A percentile compares a stretch with the other conserved stretches of the same genome.
Conservation (phyloP, 2,329 filamentous ascomycete genomes). For the Seiridium unicorne region DNA sequence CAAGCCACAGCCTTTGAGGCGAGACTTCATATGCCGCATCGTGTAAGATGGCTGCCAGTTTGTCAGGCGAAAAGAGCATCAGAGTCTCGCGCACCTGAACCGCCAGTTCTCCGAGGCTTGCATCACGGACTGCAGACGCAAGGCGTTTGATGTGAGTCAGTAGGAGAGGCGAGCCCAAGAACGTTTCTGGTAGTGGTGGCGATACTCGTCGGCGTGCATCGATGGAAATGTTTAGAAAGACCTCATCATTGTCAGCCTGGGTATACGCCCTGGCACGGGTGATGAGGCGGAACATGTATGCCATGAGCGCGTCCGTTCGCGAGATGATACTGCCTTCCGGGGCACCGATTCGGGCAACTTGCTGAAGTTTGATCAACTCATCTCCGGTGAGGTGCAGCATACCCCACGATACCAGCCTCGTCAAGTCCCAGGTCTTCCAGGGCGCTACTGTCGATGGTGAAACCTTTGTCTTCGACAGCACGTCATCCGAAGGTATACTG, state of each 20-base stretch:
- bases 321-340: constrained; percentile 27
- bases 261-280: constrained; percentile 34
- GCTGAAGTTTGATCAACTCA: constrained; percentile 33
- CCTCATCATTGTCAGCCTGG: constrained; percentile 21
- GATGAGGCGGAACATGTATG: constrained; percentile 44
- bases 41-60: constrained; percentile 38
- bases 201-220: constrained; percentile 36
- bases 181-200: constrained; percentile 36
- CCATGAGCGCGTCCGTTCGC: constrained; percentile 42
- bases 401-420: constrained; percentile 27
- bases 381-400: constrained; percentile 35
- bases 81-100: constrained; percentile 33
- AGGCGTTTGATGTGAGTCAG: constrained; percentile 29
- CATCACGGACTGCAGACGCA: not conserved
- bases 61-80: constrained; percentile 32
- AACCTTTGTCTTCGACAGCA: constrained; percentile 12
- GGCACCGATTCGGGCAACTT: constrained; percentile 11
- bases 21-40: constrained; percentile 39
- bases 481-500: constrained; percentile 22
- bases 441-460: constrained; percentile 32
- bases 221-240: constrained; percentile 39
- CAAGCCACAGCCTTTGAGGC: constrained; percentile 47
- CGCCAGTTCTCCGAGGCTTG: constrained; percentile 23
- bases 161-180: constrained; percentile 43
- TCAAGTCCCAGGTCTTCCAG: constrained; percentile 41